Evolutionary conservation across 1,284 basidiomycete species (phyloP).

Genomic region (Tylopilus sp.): DNA sequence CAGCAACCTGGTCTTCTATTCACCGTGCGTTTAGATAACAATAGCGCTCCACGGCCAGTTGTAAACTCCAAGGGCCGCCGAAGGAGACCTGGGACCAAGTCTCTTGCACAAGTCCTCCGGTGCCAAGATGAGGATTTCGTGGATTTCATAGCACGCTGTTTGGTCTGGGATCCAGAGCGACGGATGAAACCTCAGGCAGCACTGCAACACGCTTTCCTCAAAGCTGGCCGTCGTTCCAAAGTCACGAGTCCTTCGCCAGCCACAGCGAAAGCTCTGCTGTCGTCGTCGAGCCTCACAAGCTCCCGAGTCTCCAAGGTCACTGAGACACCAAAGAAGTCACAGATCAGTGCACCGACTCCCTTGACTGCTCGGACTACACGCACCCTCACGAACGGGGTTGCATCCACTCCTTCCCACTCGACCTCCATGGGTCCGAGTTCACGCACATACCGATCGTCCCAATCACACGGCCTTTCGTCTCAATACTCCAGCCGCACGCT

Average conservation of each 20-base stretch:
- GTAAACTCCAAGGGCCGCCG: constrained; percentile 96
- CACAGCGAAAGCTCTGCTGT: constrained; percentile 47
- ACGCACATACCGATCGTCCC: constrained; percentile 52
- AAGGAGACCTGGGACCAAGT: constrained; percentile 87
- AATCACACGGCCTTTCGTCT: constrained; percentile 49
- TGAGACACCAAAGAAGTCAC: constrained; percentile 82
- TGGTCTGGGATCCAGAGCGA: constrained; percentile 97
- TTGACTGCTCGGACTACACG: constrained; percentile 69
- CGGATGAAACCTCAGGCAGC: constrained; percentile 93
- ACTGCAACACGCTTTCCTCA: constrained; percentile 86
- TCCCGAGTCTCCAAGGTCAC: constrained; percentile 52
- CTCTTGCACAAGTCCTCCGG: constrained; percentile 83
- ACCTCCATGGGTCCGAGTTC: constrained; percentile 48
- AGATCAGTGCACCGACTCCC: constrained; percentile 81
- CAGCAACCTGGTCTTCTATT: background rate
- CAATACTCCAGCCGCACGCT: constrained; percentile 53
- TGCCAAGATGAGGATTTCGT: constrained; percentile 87
- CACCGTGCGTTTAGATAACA: constrained; percentile 63
- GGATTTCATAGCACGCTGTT: constrained; percentile 92
- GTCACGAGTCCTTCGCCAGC: constrained; percentile 43
- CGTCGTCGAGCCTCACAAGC: constrained; percentile 47
- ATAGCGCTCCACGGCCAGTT: constrained; percentile 87
- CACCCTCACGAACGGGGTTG: constrained; percentile 44
- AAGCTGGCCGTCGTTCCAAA: constrained; percentile 58
- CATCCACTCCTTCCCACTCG: constrained; percentile 55